These are phyloP conservation scores for Nitzschia palea DNA, from an alignment of 108 stramenopile species.

Conservation along the genomic window DNA sequence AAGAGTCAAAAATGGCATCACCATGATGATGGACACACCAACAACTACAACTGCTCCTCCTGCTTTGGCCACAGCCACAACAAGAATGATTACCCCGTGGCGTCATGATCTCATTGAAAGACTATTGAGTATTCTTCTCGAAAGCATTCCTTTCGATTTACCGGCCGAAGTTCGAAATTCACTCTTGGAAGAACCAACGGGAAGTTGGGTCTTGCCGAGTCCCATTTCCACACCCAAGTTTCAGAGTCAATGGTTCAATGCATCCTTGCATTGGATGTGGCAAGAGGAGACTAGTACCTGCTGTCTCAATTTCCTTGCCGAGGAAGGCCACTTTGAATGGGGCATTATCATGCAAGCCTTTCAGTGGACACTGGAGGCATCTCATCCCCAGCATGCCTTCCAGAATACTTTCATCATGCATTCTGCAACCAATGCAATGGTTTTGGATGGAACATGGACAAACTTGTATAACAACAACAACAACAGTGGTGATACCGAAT, in stretches of 20 bases:
- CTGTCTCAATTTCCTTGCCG: background rate
- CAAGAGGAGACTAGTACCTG: background rate
- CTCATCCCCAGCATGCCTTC: background rate
- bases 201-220: background rate
- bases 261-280: conserved; percentile 5
- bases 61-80: too few relatives aligned
- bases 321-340: background rate
- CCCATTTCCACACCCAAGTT: background rate
- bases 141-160: background rate
- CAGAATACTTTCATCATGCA: too few relatives aligned
- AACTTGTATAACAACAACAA: too few relatives aligned
- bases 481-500: background rate
- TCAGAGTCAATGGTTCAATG: background rate
- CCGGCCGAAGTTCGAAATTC: background rate
- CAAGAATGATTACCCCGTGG: background rate
- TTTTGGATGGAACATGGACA: too few relatives aligned
- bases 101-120: background rate
- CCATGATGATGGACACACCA: too few relatives aligned
- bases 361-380: conserved; percentile 1
- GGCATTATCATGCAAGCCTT: background rate
- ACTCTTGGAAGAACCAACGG: background rate
- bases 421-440: too few relatives aligned
- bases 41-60: too few relatives aligned
- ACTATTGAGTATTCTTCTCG: background rate
- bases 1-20: too few relatives aligned